Base-by-base conservation (phyloP, 768 basidiomycete genomes). In the Tylopilus sp. region DNA sequence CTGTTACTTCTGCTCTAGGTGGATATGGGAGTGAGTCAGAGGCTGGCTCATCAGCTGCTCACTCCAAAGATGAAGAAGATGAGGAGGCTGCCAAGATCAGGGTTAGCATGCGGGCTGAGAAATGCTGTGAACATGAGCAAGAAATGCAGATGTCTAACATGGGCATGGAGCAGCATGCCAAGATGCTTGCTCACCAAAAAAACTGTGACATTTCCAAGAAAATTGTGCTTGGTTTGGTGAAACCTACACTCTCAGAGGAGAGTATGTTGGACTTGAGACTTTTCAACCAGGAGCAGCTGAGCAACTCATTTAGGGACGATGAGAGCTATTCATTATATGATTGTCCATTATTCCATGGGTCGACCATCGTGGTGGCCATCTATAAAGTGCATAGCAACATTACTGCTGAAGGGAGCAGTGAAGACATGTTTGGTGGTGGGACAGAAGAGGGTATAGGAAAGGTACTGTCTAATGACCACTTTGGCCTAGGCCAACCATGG, bases 181-280 rank as follows among this genome's bases (percentile, higher is more conserved):
- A 97, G 76, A 85, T 91, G 80, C 76, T 98, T 53, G 94, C 95
- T 21, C 83, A 90, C 48, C 92, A 97, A 60, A 93, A 97, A 72
- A 95, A 98, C 68, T 91, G 97, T 63, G 97, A 98, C 69, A 98
- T 99, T 41, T 99, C 97, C 3, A 97, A 99, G 73, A 98, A 99
- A 77, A 86, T 99, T 47, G 97, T 97, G 4, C 83, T 99, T 30
- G 97, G 97, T 36, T 82, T 99, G 44, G 97, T 97, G 28, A 99
- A 98, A 69, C 97, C 97, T 6, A 94, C 95, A 1, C 64, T 89
- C 53, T 91, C 93, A 31, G 98, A 99, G 69, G 97, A 99, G 71
- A 87, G 89, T 5, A 94, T 98, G 89, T 74, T 98, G 66, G 97
- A 99, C 69, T 95, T 93, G 23, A 86, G 97, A 46, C 73, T 99